These are phyloP conservation scores for Fagopyrum esculentum DNA, from an alignment of 148 eudicot species.

Conservation along the genomic window DNA sequence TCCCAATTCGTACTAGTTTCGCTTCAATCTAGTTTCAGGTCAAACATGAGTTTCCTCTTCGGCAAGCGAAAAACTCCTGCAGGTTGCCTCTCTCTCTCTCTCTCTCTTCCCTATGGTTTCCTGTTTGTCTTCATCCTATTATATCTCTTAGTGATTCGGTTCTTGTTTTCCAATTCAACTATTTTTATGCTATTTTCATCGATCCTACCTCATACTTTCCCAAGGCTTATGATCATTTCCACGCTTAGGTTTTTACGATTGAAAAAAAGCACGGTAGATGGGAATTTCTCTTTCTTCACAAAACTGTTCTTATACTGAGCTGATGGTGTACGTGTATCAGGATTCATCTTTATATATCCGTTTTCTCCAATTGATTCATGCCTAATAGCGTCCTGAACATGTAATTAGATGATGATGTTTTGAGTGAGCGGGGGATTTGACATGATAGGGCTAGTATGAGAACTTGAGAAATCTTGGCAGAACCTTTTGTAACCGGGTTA, in stretches of 20 bases:
- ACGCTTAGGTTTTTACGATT: not conserved
- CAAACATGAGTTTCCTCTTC: conserved; percentile 76
- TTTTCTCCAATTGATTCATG: not conserved
- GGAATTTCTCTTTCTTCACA: no score
- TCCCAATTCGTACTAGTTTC: no score
- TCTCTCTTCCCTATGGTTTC: not conserved
- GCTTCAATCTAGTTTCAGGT: not conserved
- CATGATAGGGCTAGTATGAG: not conserved
- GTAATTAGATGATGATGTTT: not conserved
- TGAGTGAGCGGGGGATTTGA: no score
- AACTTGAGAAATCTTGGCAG: not conserved
- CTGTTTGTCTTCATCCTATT: not conserved
- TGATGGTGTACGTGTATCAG: not conserved
- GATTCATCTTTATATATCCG: not conserved
- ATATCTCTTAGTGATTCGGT: not conserved
- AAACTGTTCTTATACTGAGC: not conserved
- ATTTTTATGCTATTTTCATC: no score
- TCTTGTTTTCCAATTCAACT: no score
- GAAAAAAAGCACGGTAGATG: not conserved
- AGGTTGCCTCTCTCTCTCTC: conserved; percentile 30
- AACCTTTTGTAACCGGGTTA: not conserved
- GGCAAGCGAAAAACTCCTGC: conserved; percentile 89
- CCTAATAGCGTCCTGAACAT: not conserved
- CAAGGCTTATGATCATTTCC: not conserved
- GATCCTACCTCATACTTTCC: not conserved